Evolutionary conservation across 768 basidiomycete species (phyloP).

Genomic region (Calocera viscosa): DNA sequence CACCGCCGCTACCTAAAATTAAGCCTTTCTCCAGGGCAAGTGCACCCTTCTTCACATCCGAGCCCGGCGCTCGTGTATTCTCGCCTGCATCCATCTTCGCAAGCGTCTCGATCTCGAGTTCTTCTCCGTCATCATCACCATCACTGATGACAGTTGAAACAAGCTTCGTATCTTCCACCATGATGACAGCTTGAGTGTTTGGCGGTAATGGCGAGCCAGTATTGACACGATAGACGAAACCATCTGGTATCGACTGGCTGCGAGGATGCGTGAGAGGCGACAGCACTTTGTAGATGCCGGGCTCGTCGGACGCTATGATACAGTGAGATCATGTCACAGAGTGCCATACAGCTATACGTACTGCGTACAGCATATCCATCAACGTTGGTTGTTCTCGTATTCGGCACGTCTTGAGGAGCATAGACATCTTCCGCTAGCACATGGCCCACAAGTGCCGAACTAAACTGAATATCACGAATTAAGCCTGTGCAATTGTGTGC

Average conservation of each 20-base stretch:
- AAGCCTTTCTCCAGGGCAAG: slow-evolving; percentile 46
- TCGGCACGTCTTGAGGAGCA: slow-evolving; percentile 53
- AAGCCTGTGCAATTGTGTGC: background rate
- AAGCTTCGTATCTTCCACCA: slow-evolving; percentile 85
- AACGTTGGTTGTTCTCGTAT: slow-evolving; percentile 59
- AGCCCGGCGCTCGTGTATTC: slow-evolving; percentile 61
- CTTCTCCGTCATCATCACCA: slow-evolving; percentile 39
- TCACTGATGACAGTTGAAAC: slow-evolving; percentile 34
- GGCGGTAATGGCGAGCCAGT: slow-evolving; percentile 71
- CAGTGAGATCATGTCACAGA: background rate
- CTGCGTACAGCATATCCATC: slow-evolving; percentile 79
- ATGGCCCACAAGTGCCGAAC: slow-evolving; percentile 45
- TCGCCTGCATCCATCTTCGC: slow-evolving; percentile 50
- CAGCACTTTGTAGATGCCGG: slow-evolving; percentile 55
- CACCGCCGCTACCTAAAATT: slow-evolving; percentile 51
- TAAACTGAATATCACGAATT: slow-evolving; percentile 36
- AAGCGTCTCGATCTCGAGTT: slow-evolving; percentile 56
- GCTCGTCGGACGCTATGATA: slow-evolving; percentile 44
- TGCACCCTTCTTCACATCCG: slow-evolving; percentile 58
- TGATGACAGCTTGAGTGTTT: slow-evolving; percentile 68
- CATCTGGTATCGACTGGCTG: slow-evolving; percentile 34
- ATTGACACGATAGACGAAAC: slow-evolving; percentile 60
- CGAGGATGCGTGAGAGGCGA: slow-evolving; percentile 37
- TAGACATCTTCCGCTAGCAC: slow-evolving; percentile 65
- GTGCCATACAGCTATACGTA: slow-evolving; percentile 24